Evolutionary conservation across 257 asterid species (phyloP).

Genomic region (Cinchona pubescens): DNA sequence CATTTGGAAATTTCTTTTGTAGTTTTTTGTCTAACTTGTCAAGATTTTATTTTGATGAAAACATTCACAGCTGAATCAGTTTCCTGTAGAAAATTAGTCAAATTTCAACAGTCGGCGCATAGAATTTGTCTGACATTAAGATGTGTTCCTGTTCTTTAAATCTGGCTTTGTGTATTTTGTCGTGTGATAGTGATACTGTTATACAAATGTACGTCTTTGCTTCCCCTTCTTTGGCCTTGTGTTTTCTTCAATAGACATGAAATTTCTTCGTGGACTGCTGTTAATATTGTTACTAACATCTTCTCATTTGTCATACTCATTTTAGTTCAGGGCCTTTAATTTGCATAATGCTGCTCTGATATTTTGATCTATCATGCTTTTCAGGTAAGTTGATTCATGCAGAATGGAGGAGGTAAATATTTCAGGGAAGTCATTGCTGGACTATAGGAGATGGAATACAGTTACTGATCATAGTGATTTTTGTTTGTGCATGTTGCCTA

Average conservation of each 20-base stretch:
- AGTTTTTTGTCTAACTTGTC: not conserved
- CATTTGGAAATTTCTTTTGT: not conserved
- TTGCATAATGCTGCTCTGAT: not conserved
- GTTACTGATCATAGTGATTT: constrained; percentile 18
- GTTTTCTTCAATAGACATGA: no score
- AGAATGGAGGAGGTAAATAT: constrained; percentile 35
- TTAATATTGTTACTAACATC: not conserved
- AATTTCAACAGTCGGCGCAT: not conserved
- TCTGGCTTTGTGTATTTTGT: not conserved
- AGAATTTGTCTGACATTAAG: not conserved
- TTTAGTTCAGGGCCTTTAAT: not conserved
- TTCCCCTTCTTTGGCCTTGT: not conserved
- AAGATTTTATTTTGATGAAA: not conserved
- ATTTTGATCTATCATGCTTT: not conserved
- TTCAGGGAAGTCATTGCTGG: not conserved
- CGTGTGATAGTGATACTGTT: no score
- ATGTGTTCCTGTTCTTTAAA: not conserved
- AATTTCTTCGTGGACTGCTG: not conserved
- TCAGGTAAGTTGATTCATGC: constrained; percentile 35
- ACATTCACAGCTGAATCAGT: not conserved
- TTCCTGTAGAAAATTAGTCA: not conserved
- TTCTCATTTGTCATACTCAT: not conserved
- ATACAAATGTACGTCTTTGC: not conserved
- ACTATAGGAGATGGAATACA: not conserved
- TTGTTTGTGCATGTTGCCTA: constrained; percentile 15